Percentiles rank a stretch among this genome's conserved stretches.
phyloP scores from a whole-genome alignment of 2,329 filamentous ascomycete species.

The Stromatinia cepivora region DNA sequence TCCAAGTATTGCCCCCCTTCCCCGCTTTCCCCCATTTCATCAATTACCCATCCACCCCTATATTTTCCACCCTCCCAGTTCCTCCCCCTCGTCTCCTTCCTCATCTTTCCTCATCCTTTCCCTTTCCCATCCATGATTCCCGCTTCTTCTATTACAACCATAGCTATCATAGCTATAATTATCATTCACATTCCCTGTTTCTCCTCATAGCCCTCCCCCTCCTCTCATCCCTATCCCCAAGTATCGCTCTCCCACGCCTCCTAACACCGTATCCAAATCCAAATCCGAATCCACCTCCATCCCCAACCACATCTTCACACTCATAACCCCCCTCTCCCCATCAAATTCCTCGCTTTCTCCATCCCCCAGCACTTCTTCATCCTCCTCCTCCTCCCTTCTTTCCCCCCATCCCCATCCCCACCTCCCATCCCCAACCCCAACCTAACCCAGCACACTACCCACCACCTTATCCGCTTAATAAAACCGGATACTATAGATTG shows the following conservation, averaged over 20 bases:
- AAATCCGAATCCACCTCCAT: too few relatives aligned
- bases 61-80: too few relatives aligned
- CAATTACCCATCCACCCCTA: neutral
- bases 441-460: neutral
- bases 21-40: neutral
- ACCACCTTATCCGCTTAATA: too few relatives aligned
- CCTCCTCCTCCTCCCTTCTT: neutral
- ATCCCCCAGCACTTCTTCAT: neutral
- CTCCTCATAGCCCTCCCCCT: neutral
- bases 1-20: too few relatives aligned
- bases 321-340: neutral
- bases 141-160: neutral
- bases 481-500: too few relatives aligned
- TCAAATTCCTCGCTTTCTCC: neutral
- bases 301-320: neutral
- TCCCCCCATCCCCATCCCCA: neutral
- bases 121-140: neutral
- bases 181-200: neutral
- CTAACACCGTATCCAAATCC: too few relatives aligned
- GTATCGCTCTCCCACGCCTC: neutral
- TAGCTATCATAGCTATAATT: too few relatives aligned
- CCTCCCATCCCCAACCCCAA: neutral
- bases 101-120: neutral
- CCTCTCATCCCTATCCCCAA: neutral
- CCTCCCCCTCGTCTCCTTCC: too few relatives aligned